Base-by-base conservation (phyloP, 768 basidiomycete genomes). In the Rickenella mellea region DNA sequence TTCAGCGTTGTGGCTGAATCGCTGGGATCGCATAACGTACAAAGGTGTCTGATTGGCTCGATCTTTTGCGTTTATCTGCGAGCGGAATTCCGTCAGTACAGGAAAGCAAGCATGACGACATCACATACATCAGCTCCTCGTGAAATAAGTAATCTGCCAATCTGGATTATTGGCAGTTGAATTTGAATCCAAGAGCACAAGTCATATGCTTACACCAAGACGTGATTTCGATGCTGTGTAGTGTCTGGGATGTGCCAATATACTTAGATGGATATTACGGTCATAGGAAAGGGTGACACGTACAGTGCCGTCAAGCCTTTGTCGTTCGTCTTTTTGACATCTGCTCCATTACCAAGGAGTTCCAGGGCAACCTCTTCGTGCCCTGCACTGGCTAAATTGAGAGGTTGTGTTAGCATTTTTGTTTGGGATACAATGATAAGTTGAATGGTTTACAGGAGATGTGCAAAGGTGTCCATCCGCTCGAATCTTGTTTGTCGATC, bases 151-250 rank as follows among this genome's bases (percentile, higher is more conserved):
- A 87, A 70, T 62, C 74, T 82, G 50, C 89, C 92, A 61, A 94
- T 89, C 92, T 97, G 58, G 43, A 55, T 32, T 6, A 52, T 50
- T 15, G 24, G 36, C 22, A 29, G 11, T 29, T 14, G 12, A 24
- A 8, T 25, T 10, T 19, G 15, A 27, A 26, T 24, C 4, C 27
- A 15, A 15, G 8, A 21, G 33, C 15, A 31, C 19, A 35, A 38
- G 12, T n/a, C 20, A 37, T 27, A 25, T 8, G 40, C 56, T 42
- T 54, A 86, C 89, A 55, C 89, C 84, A 48, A 90, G 74, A 32
- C 80, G 83, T 43, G 89, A 83, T 59, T 92, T 93, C 24, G 90
- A 94, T 33, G 90, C 91, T 22, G 90, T 89, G 55, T 94, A 94
- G 62, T 93, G 89, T 52, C 90, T 94, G 43, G n/a, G 7, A 32